A percentile compares a stretch with the other conserved stretches of the same genome.
Evolutionary conservation across 1,284 basidiomycete species (phyloP).

Genomic region (Heterobasidion parviporum): DNA sequence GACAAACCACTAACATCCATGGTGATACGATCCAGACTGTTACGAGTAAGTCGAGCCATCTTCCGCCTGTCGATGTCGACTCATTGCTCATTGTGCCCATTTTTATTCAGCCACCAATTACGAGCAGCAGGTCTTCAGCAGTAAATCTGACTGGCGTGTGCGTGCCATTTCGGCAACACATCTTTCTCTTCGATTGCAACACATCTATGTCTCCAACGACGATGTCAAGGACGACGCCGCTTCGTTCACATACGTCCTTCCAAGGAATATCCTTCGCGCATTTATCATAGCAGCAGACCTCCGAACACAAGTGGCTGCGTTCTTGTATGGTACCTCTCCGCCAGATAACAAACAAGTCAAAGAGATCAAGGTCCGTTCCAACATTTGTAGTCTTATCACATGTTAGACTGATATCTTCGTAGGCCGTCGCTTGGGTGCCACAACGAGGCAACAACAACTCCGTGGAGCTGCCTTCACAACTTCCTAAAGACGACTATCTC

Average conservation of each 20-base stretch:
- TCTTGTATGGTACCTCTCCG: constrained; percentile 88
- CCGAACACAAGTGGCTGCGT: constrained; percentile 93
- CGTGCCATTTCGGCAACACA: constrained; percentile 95
- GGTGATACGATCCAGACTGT: constrained; percentile 96
- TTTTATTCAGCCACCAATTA: constrained; percentile 77
- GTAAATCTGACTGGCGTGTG: constrained; percentile 99
- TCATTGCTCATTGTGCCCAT: constrained; percentile 8
- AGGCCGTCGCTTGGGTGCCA: constrained; percentile 90
- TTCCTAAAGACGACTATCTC: constrained; percentile 91
- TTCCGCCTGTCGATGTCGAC: neutral
- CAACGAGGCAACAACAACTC: constrained; percentile 94
- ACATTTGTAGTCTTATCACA: neutral
- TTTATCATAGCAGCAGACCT: constrained; percentile 94
- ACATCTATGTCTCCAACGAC: constrained; percentile 98
- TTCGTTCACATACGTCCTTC: constrained; percentile 91
- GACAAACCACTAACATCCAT: constrained; percentile 93
- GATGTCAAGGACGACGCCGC: constrained; percentile 97
- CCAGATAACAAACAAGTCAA: constrained; percentile 98
- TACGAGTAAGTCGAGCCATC: constrained; percentile 56
- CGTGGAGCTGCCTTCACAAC: constrained; percentile 79
- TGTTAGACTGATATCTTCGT: constrained; percentile 4
- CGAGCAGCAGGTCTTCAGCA: constrained; percentile 95
- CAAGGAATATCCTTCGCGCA: constrained; percentile 94
- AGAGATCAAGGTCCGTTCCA: constrained; percentile 74
- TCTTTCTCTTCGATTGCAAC: constrained; percentile 91